Evolutionary conservation across 2,329 filamentous ascomycete genomes (phyloP).

Genomic region (Aureobasidium zeae): DNA sequence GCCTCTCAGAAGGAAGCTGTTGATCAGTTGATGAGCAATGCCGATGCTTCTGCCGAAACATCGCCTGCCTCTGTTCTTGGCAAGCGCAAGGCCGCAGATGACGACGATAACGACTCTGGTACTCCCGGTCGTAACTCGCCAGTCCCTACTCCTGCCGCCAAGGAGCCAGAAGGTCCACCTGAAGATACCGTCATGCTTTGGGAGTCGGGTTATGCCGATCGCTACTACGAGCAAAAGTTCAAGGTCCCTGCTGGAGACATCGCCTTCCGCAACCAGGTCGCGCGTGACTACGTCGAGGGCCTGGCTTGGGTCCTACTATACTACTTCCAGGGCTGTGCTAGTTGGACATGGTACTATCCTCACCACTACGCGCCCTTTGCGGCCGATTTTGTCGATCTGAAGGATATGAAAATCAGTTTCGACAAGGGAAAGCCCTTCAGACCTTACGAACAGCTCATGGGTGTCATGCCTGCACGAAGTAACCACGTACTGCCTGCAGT

Average conservation of each 20-base stretch:
- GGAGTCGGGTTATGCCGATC: conserved; percentile 90
- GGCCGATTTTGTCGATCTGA: conserved; percentile 80
- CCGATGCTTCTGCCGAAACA: conserved; percentile 6
- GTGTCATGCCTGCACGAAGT: conserved; percentile 86
- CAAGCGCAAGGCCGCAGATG: conserved; percentile 68
- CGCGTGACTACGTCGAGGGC: conserved; percentile 84
- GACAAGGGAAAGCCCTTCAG: conserved; percentile 75
- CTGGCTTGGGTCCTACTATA: conserved; percentile 92
- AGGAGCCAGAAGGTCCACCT: conserved; percentile 51
- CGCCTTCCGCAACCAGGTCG: conserved; percentile 82
- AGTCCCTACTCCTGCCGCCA: conserved; percentile 30
- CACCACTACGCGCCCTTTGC: conserved; percentile 98
- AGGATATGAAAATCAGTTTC: conserved; percentile 70
- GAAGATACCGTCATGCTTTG: conserved; percentile 80
- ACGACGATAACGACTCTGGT: conserved; percentile 39
- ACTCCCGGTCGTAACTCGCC: conserved; percentile 54
- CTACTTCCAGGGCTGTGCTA: conserved; percentile 96
- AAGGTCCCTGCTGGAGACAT: conserved; percentile 70
- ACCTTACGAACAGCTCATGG: conserved; percentile 97
- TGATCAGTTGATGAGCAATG: conserved; percentile 17
- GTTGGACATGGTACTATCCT: conserved; percentile 98
- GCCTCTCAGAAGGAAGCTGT: conserved; percentile 23
- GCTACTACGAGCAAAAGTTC: conserved; percentile 97
- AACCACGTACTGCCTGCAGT: conserved; percentile 80
- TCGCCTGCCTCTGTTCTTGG: conserved; percentile 46